A percentile compares a stretch with the other conserved stretches of the same genome.
Evolutionary conservation across 2,329 filamentous ascomycete genomes (phyloP).

Genomic region (Fusarium robinianum): DNA sequence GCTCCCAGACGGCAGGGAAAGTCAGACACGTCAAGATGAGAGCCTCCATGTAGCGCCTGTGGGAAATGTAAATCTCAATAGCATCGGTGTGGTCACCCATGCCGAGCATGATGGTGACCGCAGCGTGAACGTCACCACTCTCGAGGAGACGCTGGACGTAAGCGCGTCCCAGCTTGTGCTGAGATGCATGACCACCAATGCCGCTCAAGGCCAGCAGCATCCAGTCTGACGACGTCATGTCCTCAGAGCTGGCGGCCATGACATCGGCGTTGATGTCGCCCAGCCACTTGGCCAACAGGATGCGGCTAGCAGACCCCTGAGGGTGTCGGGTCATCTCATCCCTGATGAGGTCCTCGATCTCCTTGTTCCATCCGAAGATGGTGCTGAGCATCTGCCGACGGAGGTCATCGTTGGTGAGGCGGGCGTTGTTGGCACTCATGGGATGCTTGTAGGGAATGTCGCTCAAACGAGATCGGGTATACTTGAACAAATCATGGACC

Average conservation of each 20-base stretch:
- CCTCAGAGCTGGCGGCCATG: slow-evolving; percentile 77
- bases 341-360: slow-evolving; percentile 77
- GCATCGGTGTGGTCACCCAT: slow-evolving; percentile 93
- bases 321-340: slow-evolving; percentile 82
- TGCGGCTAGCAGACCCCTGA: slow-evolving; percentile 73
- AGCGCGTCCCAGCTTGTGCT: slow-evolving; percentile 87
- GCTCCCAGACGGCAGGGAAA: slow-evolving; percentile 86
- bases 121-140: slow-evolving; percentile 87
- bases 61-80: slow-evolving; percentile 93
- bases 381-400: slow-evolving; percentile 88
- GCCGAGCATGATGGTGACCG: slow-evolving; percentile 89
- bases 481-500: slow-evolving; percentile 82
- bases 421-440: slow-evolving; percentile 58
- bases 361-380: slow-evolving; percentile 93
- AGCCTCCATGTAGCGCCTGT: slow-evolving; percentile 90
- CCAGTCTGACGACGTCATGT: slow-evolving; percentile 95
- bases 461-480: slow-evolving; percentile 76
- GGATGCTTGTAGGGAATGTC: slow-evolving; percentile 82
- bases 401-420: slow-evolving; percentile 76
- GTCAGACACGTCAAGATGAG: slow-evolving; percentile 83
- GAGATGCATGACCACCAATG: slow-evolving; percentile 74
- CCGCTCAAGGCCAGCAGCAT: slow-evolving; percentile 92
- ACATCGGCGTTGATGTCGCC: slow-evolving; percentile 82
- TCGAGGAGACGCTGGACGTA: slow-evolving; percentile 91
- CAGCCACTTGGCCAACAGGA: slow-evolving; percentile 90